Evolutionary conservation across 164 flowering plant genomes (phyloP), one percentile per base, ranked within the genome.

Genomic region (Stephania cephalantha): DNA sequence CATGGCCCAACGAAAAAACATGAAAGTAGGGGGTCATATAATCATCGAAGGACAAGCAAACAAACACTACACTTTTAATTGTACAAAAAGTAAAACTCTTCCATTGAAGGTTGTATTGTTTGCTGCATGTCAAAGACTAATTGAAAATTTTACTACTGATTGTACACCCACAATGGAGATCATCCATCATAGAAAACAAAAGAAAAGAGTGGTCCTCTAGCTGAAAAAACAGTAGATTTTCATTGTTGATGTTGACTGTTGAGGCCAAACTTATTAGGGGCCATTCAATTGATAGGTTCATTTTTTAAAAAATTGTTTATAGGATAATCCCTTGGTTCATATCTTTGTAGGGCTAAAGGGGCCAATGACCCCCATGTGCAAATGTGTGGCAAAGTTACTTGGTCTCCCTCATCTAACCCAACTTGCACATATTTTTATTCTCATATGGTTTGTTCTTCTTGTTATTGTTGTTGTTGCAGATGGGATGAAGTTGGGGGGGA

Each of bases 401-500:
- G 64, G 42, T 15, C 17, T 58, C n/a, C 64, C 20, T 58, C n/a
- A 58, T 58, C 64, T 58, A n/a, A 58, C 18, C 64, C 64, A 58
- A 15, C n/a, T 58, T 58, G 64, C 18, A 58, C 15, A 15, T 55
- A 55, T 58, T 9, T 50, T 50, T 50, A 50, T 50, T 50, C 15
- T 9, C 6, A 58, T 58, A 58, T 58, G 18, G 5, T 64, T 65
- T 35, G 17, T 13, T 46, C 11, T 50, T 10, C 11, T n/a, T 20
- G 46, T 61, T 74, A 48, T 69, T 71, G 18, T 66, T 71, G 18
- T 66, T 44, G 48, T 72, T 82, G 84, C 86, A 89, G 90, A 68
- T 87, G 90, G 90, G 88, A 87, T 77, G 87, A 86, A 82, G 82
- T 84, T 66, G 89, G 84, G 9, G 85, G 79, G 73, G 79, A 81